A percentile compares a stretch with the other conserved stretches of the same genome.
These are phyloP conservation scores for Aspergillaceae sp. DNA, from an alignment of 2,329 filamentous ascomycete genomes.

Conservation along the genomic window DNA sequence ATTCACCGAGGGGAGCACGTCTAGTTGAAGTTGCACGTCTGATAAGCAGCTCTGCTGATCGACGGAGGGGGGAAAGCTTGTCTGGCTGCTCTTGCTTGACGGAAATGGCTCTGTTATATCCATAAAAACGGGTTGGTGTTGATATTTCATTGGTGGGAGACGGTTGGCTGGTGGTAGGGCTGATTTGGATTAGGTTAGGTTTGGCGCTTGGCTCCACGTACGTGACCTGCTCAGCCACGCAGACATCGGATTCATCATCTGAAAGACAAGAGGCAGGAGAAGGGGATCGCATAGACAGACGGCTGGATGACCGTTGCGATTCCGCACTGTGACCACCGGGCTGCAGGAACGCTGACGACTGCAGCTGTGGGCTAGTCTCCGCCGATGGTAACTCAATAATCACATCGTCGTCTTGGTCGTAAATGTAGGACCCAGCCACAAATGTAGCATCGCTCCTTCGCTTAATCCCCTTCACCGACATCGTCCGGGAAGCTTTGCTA, in stretches of 20 bases:
- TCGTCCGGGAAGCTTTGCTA: slow-evolving; percentile 20
- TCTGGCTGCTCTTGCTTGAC: background rate
- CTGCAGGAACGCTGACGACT: slow-evolving; percentile 21
- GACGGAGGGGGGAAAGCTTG: background rate
- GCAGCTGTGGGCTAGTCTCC: slow-evolving; percentile 17
- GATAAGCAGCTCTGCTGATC: background rate
- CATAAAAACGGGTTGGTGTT: slow-evolving; percentile 1
- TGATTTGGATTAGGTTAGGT: slow-evolving; percentile 26
- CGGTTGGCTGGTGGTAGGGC: slow-evolving; percentile 12
- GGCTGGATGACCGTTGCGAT: slow-evolving; percentile 8
- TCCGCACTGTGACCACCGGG: slow-evolving; percentile 22
- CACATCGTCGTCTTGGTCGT: slow-evolving; percentile 25
- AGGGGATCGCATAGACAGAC: slow-evolving; percentile 15
- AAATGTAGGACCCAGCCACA: slow-evolving; percentile 21
- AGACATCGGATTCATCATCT: slow-evolving; percentile 24
- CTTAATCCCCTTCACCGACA: slow-evolving; percentile 30
- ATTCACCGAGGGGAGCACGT: background rate
- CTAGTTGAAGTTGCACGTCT: background rate
- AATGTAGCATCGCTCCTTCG: slow-evolving; percentile 25
- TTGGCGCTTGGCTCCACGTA: slow-evolving; percentile 22
- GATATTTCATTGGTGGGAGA: slow-evolving; percentile 6
- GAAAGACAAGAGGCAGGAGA: slow-evolving; percentile 23
- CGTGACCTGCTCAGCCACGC: slow-evolving; percentile 25
- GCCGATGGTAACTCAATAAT: slow-evolving; percentile 27
- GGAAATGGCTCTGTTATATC: background rate